Percentiles rank a stretch among this genome's conserved stretches.
phyloP scores from a whole-genome alignment of 2,329 filamentous ascomycete species.

The Myriangium duriaei region DNA sequence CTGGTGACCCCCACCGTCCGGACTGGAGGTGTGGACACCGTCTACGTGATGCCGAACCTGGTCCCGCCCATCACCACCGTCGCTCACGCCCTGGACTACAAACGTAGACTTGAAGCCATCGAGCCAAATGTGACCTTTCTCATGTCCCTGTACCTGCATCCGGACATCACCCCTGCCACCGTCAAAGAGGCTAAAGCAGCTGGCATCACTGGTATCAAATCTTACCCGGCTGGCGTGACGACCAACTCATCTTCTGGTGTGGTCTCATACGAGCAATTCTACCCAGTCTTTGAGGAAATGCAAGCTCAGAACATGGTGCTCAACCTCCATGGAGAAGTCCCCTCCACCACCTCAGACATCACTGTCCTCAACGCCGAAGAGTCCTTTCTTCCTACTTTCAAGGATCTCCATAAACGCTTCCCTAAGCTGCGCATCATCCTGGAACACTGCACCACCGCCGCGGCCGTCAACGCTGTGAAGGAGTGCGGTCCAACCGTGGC shows the following conservation, averaged over 20 bases:
- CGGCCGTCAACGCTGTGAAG: conserved; percentile 65
- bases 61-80: conserved; percentile 39
- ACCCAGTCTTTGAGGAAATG: conserved; percentile 80
- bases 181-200: conserved; percentile 61
- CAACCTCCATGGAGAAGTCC: conserved; percentile 89
- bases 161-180: conserved; percentile 35
- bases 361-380: conserved; percentile 54
- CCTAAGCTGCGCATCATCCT: conserved; percentile 55
- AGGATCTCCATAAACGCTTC: conserved; percentile 60
- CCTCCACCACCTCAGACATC: conserved; percentile 34
- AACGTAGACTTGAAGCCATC: conserved; percentile 29
- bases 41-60: conserved; percentile 43
- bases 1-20: conserved; percentile 39
- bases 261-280: conserved; percentile 56
- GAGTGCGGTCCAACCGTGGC: conserved; percentile 66
- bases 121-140: conserved; percentile 38
- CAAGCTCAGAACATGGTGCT: conserved; percentile 69
- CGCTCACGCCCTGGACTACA: conserved; percentile 34
- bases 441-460: conserved; percentile 80
- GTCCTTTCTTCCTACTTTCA: conserved; percentile 68
- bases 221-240: conserved; percentile 48
- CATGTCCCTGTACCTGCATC: conserved; percentile 40
- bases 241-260: conserved; percentile 56
- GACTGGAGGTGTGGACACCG: conserved; percentile 39
- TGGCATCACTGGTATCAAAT: conserved; percentile 61